Base-by-base conservation (phyloP, 2,329 filamentous ascomycete genomes). In the Didymella segeticola region DNA sequence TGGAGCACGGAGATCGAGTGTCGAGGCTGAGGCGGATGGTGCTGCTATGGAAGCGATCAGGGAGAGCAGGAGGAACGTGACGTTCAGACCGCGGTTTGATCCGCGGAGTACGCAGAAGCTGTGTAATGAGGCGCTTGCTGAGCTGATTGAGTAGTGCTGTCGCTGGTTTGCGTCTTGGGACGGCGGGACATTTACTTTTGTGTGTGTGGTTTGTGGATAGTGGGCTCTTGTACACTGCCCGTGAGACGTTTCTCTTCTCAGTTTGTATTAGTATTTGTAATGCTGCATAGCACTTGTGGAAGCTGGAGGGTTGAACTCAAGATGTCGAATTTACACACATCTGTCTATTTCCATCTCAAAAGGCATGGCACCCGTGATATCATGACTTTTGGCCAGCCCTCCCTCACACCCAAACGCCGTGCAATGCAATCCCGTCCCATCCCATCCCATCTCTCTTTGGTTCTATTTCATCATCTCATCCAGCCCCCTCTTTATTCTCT, bases 401-500 rank as follows among this genome's bases (percentile, higher is more conserved):
- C 38, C 48, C 30, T 20, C 38, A 46, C 34, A 38, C 52, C 56
- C 60, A 46, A 65, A 67, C 60, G 63, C 67, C 64, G 53, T 64
- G 53, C 56, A 67, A 67, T 67, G 64, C 64, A 60, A 43, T 37
- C 25, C 43, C 23, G 17, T 25, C n/a, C 33, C 29, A 8, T 20
- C 34, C n/a, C n/a, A n/a, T n/a, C n/a, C n/a, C 9, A 11, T 33
- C 20, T 31, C 69, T 2, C 10, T n/a, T 27, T 30, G 25, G 58
- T 10, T 22, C 36, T 54, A 54, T 23, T 49, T 64, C 48, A 61
- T 71, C 68, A 75, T 62, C 48, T 75, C 74, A 20, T 83, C 78
- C 67, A 93, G 80, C 69, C 90, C 88, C 69, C 86, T 81, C 80
- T 89, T 87, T 60, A 93, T 81, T 66, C 83, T 82, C 71, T 86